Evolutionary conservation across 2,329 filamentous ascomycete genomes (phyloP).

Genomic region (Trichoderma sp.): DNA sequence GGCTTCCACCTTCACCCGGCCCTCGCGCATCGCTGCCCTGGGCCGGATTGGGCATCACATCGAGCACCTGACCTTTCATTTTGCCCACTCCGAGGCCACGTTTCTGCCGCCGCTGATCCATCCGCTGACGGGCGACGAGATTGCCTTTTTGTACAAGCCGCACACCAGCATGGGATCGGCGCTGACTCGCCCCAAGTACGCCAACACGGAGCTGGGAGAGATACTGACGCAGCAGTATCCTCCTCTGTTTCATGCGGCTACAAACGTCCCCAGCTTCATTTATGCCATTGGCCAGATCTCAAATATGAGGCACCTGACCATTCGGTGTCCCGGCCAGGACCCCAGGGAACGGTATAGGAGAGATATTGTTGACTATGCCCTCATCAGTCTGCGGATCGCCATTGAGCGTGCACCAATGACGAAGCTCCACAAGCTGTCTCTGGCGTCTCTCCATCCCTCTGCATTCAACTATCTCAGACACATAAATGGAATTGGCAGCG

Average conservation of each 20-base stretch:
- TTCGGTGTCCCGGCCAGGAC: constrained; percentile 72
- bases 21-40: constrained; percentile 69
- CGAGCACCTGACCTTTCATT: constrained; percentile 71
- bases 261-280: constrained; percentile 82
- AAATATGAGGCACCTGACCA: constrained; percentile 69
- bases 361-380: constrained; percentile 79
- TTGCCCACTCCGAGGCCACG: constrained; percentile 73
- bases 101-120: constrained; percentile 83
- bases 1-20: constrained; percentile 71
- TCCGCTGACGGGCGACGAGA: constrained; percentile 70
- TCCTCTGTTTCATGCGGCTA: constrained; percentile 83
- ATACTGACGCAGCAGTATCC: constrained; percentile 83
- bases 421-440: constrained; percentile 65
- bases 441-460: constrained; percentile 70
- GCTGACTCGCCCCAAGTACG: constrained; percentile 70
- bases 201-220: constrained; percentile 73
- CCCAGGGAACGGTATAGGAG: constrained; percentile 68
- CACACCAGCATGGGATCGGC: constrained; percentile 63
- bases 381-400: constrained; percentile 82
- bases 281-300: constrained; percentile 65
- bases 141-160: constrained; percentile 77
- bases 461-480: constrained; percentile 77
- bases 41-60: constrained; percentile 75
- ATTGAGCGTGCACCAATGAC: constrained; percentile 68
- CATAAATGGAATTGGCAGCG: constrained; percentile 68